Evolutionary conservation across 306 rosid genomes (phyloP).

Genomic region (Prunus fruticosa): DNA sequence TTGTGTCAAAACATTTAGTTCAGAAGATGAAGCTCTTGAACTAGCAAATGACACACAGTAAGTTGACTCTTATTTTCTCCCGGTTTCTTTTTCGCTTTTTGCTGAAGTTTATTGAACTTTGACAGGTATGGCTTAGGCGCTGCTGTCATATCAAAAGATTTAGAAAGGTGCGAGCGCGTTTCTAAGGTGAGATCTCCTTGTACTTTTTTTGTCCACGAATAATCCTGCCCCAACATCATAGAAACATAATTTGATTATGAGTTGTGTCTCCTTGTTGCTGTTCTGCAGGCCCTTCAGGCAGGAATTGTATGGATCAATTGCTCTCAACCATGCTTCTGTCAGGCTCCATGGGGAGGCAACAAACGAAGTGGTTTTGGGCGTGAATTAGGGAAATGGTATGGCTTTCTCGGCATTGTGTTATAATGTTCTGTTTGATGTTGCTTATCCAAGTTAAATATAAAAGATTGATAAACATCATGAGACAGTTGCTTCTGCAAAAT

Average conservation of each 20-base stretch:
- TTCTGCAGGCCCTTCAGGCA: slow-evolving; percentile 70
- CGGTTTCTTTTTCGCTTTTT: neutral
- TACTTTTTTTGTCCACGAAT: neutral
- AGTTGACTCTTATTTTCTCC: slow-evolving; percentile 24
- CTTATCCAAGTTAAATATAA: neutral
- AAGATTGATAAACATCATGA: neutral
- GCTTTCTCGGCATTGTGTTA: slow-evolving; percentile 4
- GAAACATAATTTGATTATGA: neutral
- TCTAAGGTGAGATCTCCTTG: slow-evolving; percentile 57
- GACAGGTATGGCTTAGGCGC: slow-evolving; percentile 81
- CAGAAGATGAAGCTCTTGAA: slow-evolving; percentile 91
- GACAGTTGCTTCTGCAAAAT: neutral
- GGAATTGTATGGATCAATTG: slow-evolving; percentile 97
- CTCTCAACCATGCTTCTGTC: slow-evolving; percentile 95
- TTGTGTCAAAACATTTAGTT: slow-evolving; percentile 84
- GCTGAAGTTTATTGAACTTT: slow-evolving; percentile 28
- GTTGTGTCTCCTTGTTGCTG: slow-evolving; percentile 13
- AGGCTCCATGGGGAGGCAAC: slow-evolving; percentile 99
- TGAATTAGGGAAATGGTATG: slow-evolving; percentile 95
- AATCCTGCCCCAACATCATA: neutral
- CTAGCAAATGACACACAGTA: slow-evolving; percentile 84
- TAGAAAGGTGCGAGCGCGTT: slow-evolving; percentile 89
- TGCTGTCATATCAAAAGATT: slow-evolving; percentile 88
- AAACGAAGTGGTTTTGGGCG: slow-evolving; percentile 98
- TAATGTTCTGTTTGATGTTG: neutral